Evolutionary conservation across 1,284 basidiomycete species (phyloP), one percentile per base, ranked within the genome.

Genomic region (Ganoderma lucidum): DNA sequence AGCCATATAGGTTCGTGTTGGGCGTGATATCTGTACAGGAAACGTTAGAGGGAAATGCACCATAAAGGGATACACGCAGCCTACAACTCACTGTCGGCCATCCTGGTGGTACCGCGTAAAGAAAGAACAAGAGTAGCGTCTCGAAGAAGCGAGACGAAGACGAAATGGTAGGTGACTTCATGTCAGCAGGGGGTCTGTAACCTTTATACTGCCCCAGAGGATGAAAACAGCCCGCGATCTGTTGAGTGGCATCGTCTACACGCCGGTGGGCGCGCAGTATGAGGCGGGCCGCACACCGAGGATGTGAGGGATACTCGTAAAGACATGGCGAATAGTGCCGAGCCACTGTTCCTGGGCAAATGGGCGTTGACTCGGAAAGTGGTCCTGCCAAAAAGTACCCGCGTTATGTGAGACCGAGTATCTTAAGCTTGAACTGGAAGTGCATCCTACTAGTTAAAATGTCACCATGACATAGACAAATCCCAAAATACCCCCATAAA

Each of bases 1-100:
- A 78, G 3, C 71, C 74, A 59, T 77, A 75, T 32, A 73, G 62
- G 17, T 35, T 37, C 35, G n/a, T 3, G 17, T 39, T 9, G 56
- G 17, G 3, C 15, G 10, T 9, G 9, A 19, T 8, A 19, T 19
- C 56, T 59, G 35, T 23, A n/a, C 35, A 9, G n/a, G 32, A 35
- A n/a, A 59, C 37, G 35, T 39, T 59, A 39, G 2, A 8, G 6
- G 9, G 30, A 39, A 15, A 37, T 19, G 9, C 10, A 56, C 14
- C 17, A 19, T 17, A 8, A 8, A 17, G 45, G 45, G 30, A 32
- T 2, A 56, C 35, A 5, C 12, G 32, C 10, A 30, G 32, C 32
- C 9, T 1, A n/a, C 35, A 6, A 59, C 56, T 59, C 19, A 59
- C 56, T 39, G 19, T 59, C 37, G n/a, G 56, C 35, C 56, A 59